These are phyloP conservation scores for Striga hermonthica DNA, from an alignment of 305 asterid genomes.

Conservation along the genomic window DNA sequence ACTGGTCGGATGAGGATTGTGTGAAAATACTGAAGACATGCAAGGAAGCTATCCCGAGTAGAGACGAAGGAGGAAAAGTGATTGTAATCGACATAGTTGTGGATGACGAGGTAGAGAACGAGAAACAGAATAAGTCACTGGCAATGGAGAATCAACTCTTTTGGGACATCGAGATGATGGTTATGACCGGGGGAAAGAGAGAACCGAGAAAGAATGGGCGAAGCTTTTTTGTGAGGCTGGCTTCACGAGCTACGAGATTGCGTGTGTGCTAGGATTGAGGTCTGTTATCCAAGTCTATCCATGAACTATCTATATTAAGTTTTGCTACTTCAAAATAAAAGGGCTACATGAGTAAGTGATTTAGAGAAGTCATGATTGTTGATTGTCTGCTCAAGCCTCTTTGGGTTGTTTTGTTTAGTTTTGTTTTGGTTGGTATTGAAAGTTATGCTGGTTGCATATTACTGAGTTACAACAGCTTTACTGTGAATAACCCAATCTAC, in stretches of 20 bases:
- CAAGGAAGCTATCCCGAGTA: constrained; percentile 38
- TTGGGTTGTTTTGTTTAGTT: too few species aligned
- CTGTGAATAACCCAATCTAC: too few species aligned
- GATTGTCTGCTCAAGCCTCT: too few species aligned
- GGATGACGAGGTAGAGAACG: not conserved
- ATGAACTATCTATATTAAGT: not conserved
- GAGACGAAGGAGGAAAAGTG: constrained; percentile 37
- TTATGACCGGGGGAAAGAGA: constrained; percentile 29
- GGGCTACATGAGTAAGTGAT: too few species aligned
- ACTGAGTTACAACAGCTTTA: too few species aligned
- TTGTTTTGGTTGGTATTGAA: too few species aligned
- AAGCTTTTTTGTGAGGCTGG: constrained; percentile 29
- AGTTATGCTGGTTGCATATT: too few species aligned
- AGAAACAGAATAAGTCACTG: not conserved
- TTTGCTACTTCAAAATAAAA: too few species aligned
- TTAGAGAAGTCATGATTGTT: too few species aligned
- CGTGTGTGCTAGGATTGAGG: constrained; percentile 9
- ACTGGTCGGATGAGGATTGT: constrained; percentile 39
- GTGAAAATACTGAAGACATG: constrained; percentile 36
- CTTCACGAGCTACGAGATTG: constrained; percentile 15
- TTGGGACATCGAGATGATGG: constrained; percentile 40
- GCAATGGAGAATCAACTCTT: constrained; percentile 35
- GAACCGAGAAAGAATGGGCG: constrained; percentile 41
- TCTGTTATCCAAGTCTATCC: constrained; percentile 8
- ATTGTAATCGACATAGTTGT: constrained; percentile 31